phyloP scores from a whole-genome alignment of 2,329 filamentous ascomycete genomes.

The Aspergillus candidus region DNA sequence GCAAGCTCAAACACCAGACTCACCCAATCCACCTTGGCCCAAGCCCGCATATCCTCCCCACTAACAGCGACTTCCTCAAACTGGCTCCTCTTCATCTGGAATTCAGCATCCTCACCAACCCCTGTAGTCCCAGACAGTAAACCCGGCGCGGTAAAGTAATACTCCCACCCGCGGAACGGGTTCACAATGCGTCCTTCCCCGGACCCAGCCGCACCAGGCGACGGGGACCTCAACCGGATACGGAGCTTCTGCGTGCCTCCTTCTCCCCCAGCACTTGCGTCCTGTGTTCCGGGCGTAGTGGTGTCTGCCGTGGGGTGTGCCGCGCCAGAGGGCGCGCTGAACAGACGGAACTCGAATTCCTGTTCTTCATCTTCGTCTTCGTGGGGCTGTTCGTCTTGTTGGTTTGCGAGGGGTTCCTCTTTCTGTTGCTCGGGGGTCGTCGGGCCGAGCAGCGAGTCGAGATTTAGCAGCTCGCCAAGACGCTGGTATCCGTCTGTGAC shows the following conservation, averaged over 20 bases:
- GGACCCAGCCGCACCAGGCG: constrained; percentile 22
- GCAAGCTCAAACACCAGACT: constrained; percentile 7
- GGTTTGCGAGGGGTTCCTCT: not conserved
- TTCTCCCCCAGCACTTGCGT: no score
- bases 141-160: constrained; percentile 36
- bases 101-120: constrained; percentile 9
- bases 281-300: not conserved
- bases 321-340: constrained; percentile 24
- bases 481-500: constrained; percentile 26
- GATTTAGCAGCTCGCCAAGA: constrained; percentile 29
- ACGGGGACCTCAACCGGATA: constrained; percentile 35
- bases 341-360: constrained; percentile 41
- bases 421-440: not conserved
- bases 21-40: constrained; percentile 31
- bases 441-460: constrained; percentile 20
- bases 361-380: constrained; percentile 33
- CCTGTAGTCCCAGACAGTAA: constrained; percentile 16
- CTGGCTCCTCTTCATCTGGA: constrained; percentile 20
- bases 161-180: constrained; percentile 37
- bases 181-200: constrained; percentile 35
- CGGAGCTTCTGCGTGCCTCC: constrained; percentile 31
- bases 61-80: constrained; percentile 34
- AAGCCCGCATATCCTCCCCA: constrained; percentile 26
- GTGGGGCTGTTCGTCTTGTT: constrained; percentile 1
- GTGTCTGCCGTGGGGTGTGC: not conserved